These are phyloP conservation scores for Penicillium turbatum DNA, from an alignment of 495 filamentous ascomycete genomes.

Conservation along the genomic window DNA sequence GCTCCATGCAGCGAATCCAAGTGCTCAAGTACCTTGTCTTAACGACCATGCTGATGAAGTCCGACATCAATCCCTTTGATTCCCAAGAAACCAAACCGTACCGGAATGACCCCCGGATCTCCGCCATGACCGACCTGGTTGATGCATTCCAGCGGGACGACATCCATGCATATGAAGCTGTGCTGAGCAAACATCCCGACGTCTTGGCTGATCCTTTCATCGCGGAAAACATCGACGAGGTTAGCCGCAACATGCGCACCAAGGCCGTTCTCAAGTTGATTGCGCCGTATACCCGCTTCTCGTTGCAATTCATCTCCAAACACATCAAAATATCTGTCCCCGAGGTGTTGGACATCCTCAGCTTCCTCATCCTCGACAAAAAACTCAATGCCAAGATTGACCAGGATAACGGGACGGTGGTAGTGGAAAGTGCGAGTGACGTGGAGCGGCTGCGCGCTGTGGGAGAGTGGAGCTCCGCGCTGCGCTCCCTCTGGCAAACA, in stretches of 20 bases:
- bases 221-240: constrained; percentile 97
- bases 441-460: constrained; percentile 69
- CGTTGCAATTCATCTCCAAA: constrained; percentile 75
- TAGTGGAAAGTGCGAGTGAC: constrained; percentile 72
- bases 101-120: constrained; percentile 89
- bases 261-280: constrained; percentile 92
- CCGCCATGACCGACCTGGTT: constrained; percentile 94
- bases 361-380: constrained; percentile 86
- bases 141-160: constrained; percentile 96
- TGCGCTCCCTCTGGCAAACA: constrained; percentile 59
- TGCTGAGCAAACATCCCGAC: constrained; percentile 83
- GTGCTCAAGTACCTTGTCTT: constrained; percentile 96
- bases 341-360: constrained; percentile 90
- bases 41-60: constrained; percentile 97
- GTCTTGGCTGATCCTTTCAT: constrained; percentile 92
- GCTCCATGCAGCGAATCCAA: constrained; percentile 91
- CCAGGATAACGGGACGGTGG: constrained; percentile 76
- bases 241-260: constrained; percentile 96
- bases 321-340: constrained; percentile 75
- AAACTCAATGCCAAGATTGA: constrained; percentile 85
- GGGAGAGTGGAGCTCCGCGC: constrained; percentile 64
- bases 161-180: constrained; percentile 83
- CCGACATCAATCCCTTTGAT: constrained; percentile 99
- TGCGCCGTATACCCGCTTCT: constrained; percentile 91
- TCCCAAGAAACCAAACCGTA: constrained; percentile 99